Conservation (phyloP, 2,329 filamentous ascomycete species). For the Sporothrix pseudoabietina region DNA sequence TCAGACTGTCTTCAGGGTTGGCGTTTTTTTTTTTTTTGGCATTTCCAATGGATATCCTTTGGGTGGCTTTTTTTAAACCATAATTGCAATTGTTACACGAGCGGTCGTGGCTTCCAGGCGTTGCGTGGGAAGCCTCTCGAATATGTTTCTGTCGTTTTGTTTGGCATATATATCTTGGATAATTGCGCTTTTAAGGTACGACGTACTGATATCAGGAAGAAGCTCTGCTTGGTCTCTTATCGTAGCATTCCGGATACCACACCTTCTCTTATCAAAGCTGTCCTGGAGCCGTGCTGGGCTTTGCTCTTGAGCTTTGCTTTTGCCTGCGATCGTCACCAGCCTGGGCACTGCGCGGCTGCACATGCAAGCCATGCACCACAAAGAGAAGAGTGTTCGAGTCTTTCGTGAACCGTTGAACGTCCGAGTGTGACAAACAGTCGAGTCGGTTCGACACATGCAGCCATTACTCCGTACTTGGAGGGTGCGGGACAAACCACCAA, state of each 20-base stretch:
- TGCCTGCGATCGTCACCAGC: not conserved
- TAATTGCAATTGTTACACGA: not conserved
- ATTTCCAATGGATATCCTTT: slow-evolving; percentile 3
- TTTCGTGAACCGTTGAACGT: not conserved
- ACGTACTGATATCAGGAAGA: not conserved
- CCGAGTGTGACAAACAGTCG: not conserved
- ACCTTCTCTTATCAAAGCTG: not conserved
- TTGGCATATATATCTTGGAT: not conserved
- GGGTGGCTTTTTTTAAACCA: not conserved
- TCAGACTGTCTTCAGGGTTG: not conserved
- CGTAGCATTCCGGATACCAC: not conserved
- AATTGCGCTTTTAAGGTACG: not conserved
- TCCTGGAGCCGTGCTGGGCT: not conserved
- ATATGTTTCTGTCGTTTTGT: not conserved
- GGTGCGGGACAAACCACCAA: not conserved
- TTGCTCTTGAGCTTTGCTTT: not conserved
- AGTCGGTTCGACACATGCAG: slow-evolving; percentile 3
- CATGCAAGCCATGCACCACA: not conserved
- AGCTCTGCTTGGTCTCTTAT: not conserved
- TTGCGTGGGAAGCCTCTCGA: not conserved
- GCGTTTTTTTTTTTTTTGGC: not conserved
- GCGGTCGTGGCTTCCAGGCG: not conserved
- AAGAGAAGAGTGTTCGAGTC: too few relatives aligned
- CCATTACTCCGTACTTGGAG: not conserved
- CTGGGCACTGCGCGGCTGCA: not conserved